Evolutionary conservation across 495 filamentous ascomycete genomes (phyloP).

Genomic region (Penicillium mononematosum): DNA sequence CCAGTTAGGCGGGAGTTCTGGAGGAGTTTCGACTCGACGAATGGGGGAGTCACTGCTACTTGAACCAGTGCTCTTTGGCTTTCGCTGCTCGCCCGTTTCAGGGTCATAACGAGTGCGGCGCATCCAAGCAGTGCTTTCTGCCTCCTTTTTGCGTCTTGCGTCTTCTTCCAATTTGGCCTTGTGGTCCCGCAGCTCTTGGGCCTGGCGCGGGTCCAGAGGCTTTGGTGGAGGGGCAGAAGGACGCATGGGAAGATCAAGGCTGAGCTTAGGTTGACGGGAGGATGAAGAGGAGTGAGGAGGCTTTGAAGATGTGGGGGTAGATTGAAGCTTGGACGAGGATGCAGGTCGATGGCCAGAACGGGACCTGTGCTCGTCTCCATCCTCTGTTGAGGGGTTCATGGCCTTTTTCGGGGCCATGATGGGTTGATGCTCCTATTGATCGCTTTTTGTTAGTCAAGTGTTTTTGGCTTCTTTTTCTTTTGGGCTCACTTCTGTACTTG

Average conservation of each 20-base stretch:
- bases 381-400: background rate
- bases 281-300: background rate
- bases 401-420: background rate
- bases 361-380: background rate
- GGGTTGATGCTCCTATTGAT: background rate
- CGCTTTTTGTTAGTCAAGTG: background rate
- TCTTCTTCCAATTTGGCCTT: background rate
- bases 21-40: conserved; percentile 3
- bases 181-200: conserved; percentile 1
- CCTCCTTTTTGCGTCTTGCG: background rate
- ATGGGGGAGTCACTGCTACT: conserved; percentile 4
- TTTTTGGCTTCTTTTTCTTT: background rate
- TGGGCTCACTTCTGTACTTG: too few species aligned
- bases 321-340: background rate
- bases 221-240: background rate
- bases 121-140: conserved; percentile 1
- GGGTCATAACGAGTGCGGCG: background rate
- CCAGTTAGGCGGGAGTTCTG: background rate
- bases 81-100: background rate
- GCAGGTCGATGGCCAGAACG: background rate
- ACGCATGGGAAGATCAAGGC: background rate
- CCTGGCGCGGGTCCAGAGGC: background rate
- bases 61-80: background rate
- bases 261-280: background rate
- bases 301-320: background rate